Conservation (phyloP, 2,329 filamentous ascomycete genomes). For the Hymenoscyphus salicellus region DNA sequence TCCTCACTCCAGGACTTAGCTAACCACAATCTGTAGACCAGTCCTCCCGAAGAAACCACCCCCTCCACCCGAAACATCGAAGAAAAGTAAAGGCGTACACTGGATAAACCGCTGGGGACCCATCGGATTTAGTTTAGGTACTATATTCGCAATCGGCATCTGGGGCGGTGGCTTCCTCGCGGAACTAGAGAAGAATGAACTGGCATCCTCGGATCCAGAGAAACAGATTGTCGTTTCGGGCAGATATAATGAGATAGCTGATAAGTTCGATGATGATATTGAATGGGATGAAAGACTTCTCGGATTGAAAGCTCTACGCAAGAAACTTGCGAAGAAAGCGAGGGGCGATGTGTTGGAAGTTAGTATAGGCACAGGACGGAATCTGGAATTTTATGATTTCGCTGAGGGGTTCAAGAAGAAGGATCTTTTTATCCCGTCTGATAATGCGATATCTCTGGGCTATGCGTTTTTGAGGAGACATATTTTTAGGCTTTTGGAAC, state of each 20-base stretch:
- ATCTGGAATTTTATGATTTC: constrained; percentile 59
- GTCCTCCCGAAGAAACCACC: not conserved
- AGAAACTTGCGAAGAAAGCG: constrained; percentile 47
- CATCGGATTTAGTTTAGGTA: not conserved
- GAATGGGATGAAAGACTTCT: constrained; percentile 55
- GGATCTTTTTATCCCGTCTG: not conserved
- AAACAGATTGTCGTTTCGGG: constrained; percentile 33
- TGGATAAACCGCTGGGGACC: not conserved
- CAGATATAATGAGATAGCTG: constrained; percentile 41
- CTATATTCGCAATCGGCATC: not conserved
- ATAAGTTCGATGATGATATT: constrained; percentile 57
- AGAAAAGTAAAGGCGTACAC: not conserved
- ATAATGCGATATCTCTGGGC: not conserved
- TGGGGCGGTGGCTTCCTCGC: not conserved
- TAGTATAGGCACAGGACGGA: constrained; percentile 61
- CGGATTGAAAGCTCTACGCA: constrained; percentile 53
- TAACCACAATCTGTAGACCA: not conserved
- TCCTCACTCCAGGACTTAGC: not conserved
- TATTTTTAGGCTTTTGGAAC: constrained; percentile 8
- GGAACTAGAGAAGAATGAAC: constrained; percentile 12
- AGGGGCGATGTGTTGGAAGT: constrained; percentile 60
- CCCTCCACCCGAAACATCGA: not conserved
- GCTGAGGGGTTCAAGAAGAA: constrained; percentile 29
- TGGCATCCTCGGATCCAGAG: constrained; percentile 24
- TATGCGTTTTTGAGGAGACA: not conserved